These are phyloP conservation scores for Irpex sp. DNA, from an alignment of 1,284 basidiomycete genomes.

Conservation along the genomic window DNA sequence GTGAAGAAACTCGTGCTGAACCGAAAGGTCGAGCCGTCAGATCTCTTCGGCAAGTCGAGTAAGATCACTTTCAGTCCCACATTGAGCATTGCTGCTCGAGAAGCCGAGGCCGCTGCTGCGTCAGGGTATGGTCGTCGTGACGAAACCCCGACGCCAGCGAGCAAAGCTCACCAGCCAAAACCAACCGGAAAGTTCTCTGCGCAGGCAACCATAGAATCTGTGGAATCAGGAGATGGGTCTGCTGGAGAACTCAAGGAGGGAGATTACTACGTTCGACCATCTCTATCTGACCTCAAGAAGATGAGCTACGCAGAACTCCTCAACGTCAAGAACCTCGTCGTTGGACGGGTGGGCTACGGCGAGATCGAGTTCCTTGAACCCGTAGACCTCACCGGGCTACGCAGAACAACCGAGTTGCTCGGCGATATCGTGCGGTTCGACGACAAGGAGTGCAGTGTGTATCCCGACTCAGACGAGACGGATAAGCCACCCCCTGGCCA, in stretches of 20 bases:
- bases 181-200: conserved; percentile 48
- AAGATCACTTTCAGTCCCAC: conserved; percentile 73
- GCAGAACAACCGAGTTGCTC: conserved; percentile 77
- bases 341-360: conserved; percentile 90
- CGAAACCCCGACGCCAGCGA: conserved; percentile 39
- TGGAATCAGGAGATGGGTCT: conserved; percentile 13
- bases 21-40: conserved; percentile 71
- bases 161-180: conserved; percentile 30
- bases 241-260: conserved; percentile 63
- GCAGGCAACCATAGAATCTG: conserved; percentile 23
- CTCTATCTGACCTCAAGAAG: conserved; percentile 66
- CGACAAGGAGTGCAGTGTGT: conserved; percentile 90
- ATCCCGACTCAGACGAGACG: conserved; percentile 81
- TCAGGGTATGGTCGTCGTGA: conserved; percentile 19
- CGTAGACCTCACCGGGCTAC: conserved; percentile 88
- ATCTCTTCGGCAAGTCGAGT: conserved; percentile 59
- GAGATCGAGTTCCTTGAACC: conserved; percentile 88
- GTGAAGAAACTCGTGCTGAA: conserved; percentile 95
- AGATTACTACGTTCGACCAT: conserved; percentile 87
- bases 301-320: conserved; percentile 72
- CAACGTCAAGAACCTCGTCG: conserved; percentile 71
- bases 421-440: conserved; percentile 91
- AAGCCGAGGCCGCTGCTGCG: conserved; percentile 51
- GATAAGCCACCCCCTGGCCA: conserved; percentile 81
- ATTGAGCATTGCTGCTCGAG: conserved; percentile 66